Base-by-base conservation (phyloP, 164 flowering plant genomes). In the Hamamelis virginiana region DNA sequence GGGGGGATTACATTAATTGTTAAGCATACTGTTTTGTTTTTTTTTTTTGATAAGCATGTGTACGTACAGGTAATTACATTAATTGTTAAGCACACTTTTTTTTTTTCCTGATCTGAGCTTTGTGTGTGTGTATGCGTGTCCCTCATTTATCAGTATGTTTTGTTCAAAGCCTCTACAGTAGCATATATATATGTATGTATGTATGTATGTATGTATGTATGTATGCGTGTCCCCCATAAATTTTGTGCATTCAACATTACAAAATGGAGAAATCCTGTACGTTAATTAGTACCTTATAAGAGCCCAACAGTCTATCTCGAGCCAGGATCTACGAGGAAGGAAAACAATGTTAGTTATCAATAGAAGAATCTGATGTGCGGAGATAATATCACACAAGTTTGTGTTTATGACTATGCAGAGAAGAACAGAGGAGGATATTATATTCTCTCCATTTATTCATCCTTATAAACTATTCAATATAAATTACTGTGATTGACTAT, bases 221-320 rank as follows among this genome's bases (percentile, higher is more conserved):
- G n/a, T n/a, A n/a, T n/a, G n/a, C n/a, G n/a, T n/a, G n/a, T n/a
- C n/a, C n/a, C 38, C 45, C 45, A 60, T 60, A 44, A n/a, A 60
- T 28, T 15, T 1, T 18, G 28, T 41, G 9, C 13, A 45, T 60
- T 44, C 15, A 60, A 41, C 21, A 13, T 57, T 57, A 9, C 23
- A 19, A 56, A 56, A 56, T 56, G 23, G 16, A 56, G 59, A 6
- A 56, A 13, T 63, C 9, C 14, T 16, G 9, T 9, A 33, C 14
- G 28, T 43, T 9, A 47, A 48, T 18, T 59, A 12, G 46, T 84
- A 90, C 97, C 97, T 94, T 89, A 53, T 91, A 91, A 23, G 97
- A 87, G 28, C 98, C 97, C 80, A 94, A 75, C 66, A 94, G 78
- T 80, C 97, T 86, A 58, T 94, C 98, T n/a, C 98, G 94, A 74